A percentile compares a stretch with the other conserved stretches of the same genome.
These are phyloP conservation scores for Viola pubescens DNA, from an alignment of 441 rosid species.

Conservation along the genomic window DNA sequence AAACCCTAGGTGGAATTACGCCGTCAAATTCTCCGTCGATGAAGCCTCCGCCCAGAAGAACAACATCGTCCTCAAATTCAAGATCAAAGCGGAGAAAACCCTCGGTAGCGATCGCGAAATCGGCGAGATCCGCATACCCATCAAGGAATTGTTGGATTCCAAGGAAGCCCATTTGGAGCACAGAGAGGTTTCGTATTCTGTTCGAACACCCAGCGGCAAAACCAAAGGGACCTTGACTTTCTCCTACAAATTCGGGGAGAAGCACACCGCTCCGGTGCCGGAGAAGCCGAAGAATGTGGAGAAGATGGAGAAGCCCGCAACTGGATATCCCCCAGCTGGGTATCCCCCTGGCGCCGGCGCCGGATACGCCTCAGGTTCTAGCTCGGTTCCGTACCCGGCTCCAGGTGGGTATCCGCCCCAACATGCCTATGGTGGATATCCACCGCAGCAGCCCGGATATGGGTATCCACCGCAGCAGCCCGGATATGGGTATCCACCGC, in stretches of 20 bases:
- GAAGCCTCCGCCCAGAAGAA: constrained; percentile 40
- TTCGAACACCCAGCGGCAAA: constrained; percentile 46
- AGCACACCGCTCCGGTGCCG: constrained; percentile 17
- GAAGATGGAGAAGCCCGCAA: constrained; percentile 11
- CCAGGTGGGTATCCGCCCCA: constrained; percentile 24
- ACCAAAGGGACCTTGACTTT: constrained; percentile 45
- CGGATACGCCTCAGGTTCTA: constrained; percentile 4
- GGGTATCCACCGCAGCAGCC: constrained; percentile 11
- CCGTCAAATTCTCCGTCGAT: constrained; percentile 40
- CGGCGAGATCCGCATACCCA: constrained; percentile 48
- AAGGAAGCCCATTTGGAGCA: constrained; percentile 1
- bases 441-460: constrained; percentile 12
- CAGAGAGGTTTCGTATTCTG: constrained; percentile 31
- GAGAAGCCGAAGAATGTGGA: constrained; percentile 14
- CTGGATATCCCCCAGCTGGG: constrained; percentile 30
- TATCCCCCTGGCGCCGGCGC: constrained; percentile 14
- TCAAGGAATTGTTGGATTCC: constrained; percentile 48
- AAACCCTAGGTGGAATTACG: constrained; percentile 49
- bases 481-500: constrained; percentile 19
- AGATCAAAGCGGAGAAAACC: constrained; percentile 45
- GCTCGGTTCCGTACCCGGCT: constrained; percentile 10
- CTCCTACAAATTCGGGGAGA: constrained; percentile 46
- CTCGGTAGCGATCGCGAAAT: constrained; percentile 43
- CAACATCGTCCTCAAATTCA: constrained; percentile 32
- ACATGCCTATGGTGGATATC: constrained; percentile 13